These are phyloP conservation scores for Yamadazyma philogaea DNA, from an alignment of 805 yeast species.

Conservation along the genomic window DNA sequence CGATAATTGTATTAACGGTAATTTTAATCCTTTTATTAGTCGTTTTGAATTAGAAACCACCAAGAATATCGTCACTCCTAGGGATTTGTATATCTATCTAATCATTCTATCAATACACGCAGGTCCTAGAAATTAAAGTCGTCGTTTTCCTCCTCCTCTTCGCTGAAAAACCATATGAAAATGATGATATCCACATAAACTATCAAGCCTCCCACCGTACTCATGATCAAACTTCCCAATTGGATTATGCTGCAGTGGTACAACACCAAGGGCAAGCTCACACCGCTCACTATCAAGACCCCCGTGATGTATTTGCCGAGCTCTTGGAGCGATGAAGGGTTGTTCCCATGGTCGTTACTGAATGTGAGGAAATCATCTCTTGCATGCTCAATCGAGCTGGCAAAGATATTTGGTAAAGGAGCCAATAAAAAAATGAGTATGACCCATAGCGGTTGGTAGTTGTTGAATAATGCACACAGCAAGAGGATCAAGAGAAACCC, in stretches of 20 bases:
- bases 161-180: constrained; percentile 46
- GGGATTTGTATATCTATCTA: neutral
- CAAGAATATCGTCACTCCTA: neutral
- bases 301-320: constrained; percentile 39
- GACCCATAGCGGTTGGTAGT: constrained; percentile 43
- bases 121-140: constrained; percentile 39
- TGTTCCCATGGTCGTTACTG: constrained; percentile 37
- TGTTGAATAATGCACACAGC: constrained; percentile 44
- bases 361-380: constrained; percentile 45
- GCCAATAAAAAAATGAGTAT: constrained; percentile 42
- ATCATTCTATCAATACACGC: neutral
- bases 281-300: constrained; percentile 41
- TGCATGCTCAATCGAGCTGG: constrained; percentile 33
- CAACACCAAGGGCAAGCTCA: constrained; percentile 40
- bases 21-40: constrained; percentile 39
- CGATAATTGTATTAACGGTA: constrained; percentile 39
- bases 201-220: constrained; percentile 42
- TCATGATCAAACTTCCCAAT: constrained; percentile 41
- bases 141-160: constrained; percentile 43
- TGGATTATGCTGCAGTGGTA: constrained; percentile 37
- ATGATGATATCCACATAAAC: constrained; percentile 44
- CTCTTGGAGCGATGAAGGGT: constrained; percentile 38
- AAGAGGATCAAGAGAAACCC: constrained; percentile 43
- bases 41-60: constrained; percentile 35
- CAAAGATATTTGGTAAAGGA: constrained; percentile 43